Conservation (phyloP, 306 rosid genomes). For the Fagus crenata region DNA sequence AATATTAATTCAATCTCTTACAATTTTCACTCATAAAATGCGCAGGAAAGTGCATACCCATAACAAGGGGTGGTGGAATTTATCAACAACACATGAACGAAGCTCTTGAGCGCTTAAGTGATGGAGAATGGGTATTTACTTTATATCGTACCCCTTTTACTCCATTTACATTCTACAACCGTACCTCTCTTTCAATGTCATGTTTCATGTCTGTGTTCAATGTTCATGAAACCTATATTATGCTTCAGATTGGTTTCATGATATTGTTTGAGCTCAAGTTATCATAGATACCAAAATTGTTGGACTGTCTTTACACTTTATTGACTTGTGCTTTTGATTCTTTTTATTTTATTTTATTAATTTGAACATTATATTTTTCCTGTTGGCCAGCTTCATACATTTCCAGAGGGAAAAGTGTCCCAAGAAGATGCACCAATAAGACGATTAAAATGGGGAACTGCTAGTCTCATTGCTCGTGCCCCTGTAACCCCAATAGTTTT, state of each 20-base stretch:
- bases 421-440: constrained; percentile 82
- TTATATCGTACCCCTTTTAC: constrained; percentile 15
- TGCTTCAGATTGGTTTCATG: not conserved
- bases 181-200: not conserved
- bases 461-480: constrained; percentile 89
- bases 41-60: constrained; percentile 93
- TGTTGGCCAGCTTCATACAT: constrained; percentile 72
- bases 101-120: constrained; percentile 71
- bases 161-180: not conserved
- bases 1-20: too few relatives aligned
- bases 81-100: constrained; percentile 85
- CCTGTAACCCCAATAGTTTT: constrained; percentile 74
- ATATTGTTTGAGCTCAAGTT: not conserved
- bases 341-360: constrained; percentile 2
- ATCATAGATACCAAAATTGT: not conserved
- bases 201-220: not conserved
- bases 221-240: not conserved
- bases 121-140: constrained; percentile 84
- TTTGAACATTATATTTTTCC: constrained; percentile 18
- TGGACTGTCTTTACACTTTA: not conserved
- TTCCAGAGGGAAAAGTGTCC: constrained; percentile 85
- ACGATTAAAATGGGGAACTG: constrained; percentile 92
- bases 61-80: constrained; percentile 88
- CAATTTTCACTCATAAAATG: not conserved
- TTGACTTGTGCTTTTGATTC: not conserved